Base-by-base conservation (phyloP, 2,329 filamentous ascomycete species). In the Alternaria triticina region DNA sequence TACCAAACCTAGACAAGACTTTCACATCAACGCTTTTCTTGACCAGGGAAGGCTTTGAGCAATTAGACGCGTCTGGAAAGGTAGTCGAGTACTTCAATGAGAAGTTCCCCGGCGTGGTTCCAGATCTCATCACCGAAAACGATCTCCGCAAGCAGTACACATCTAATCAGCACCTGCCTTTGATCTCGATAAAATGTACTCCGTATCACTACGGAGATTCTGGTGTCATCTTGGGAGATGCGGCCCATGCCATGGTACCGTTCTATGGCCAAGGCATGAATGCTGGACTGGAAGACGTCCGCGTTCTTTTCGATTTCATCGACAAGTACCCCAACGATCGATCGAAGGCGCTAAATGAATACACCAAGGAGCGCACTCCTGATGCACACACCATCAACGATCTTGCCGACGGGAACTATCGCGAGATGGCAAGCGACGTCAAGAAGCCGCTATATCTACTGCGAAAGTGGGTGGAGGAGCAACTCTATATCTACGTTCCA, bases 191-290 rank as follows among this genome's bases (percentile, higher is more conserved):
- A 76, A 98, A 97, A 81, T 97, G 94, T 82, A 87, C 87, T 17
- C 96, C 96, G 0, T 92, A 98, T 80, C 93, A 97, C 82, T 93
- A 88, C 82, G 85, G 82, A 54, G 88, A 89, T 23, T 91, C 89
- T 0, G 93, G 87, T 30, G 93, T 97, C 63, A 93, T 99, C 52
- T 78, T 99, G 36, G 96, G 96, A 62, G 96, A 99, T 77, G 94
- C 96, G 8, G 94, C 96, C 0, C 96, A 99, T 78, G 96, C 96
- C 61, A 97, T 99, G 90, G 94, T 99, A 0, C 96, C 96, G 0
- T 99, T 99, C 81, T 99, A 98, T 79, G 96, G 96, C 0, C 96
- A 99, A 79, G 96, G 96, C 40, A 96, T 99, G 90, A 99, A 99
- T 75, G 92, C 96, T 0, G 96, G 96, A 0, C 88, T 99, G 45